Evolutionary conservation across 306 rosid species (phyloP), one percentile per base, ranked within the genome.

Genomic region (Quercus engelmannii): DNA sequence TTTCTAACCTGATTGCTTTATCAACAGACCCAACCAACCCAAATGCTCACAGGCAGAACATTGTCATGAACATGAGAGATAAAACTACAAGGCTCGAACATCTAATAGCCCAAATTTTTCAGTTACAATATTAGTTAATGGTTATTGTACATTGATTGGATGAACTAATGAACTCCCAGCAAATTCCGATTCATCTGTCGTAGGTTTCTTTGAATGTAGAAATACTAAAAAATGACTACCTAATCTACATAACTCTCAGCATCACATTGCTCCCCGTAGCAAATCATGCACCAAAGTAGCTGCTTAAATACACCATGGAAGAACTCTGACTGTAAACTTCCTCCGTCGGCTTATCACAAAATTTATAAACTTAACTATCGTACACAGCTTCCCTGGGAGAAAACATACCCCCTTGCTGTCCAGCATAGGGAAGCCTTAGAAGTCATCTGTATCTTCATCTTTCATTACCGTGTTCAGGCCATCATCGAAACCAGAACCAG

Each of bases 401-500:
- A 83, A 80, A 71, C 80, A 74, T 76, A 56, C 41, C 20, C 74
- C 71, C 65, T 83, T 81, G 81, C 85, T 55, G 68, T 82, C 79
- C 69, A 51, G 78, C 82, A 78, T 68, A 79, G 81, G 79, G 82
- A 87, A 89, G 88, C 85, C 79, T 86, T 81, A 96, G 82, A 84
- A 87, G 70, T 90, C 92, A 81, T 87, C 89, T 23, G 84, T 79
- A 81, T 87, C 88, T 63, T 87, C 98, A 64, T 93, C 99, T 81
- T 90, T 96, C 81, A 86, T 83, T 71, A 88, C 80, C 1, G 90
- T 76, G 86, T 79, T 87, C 51, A 90, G 93, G 80, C 90, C 97
- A 69, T 96, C 96, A 3, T 96, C 97, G 25, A 96, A 90, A 83
- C 98, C 95, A 52, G 99, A 88, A 75, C 88, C 92, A 21, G 99